phyloP scores from a whole-genome alignment of 768 basidiomycete genomes.

The Kwoniella shandongensis region DNA sequence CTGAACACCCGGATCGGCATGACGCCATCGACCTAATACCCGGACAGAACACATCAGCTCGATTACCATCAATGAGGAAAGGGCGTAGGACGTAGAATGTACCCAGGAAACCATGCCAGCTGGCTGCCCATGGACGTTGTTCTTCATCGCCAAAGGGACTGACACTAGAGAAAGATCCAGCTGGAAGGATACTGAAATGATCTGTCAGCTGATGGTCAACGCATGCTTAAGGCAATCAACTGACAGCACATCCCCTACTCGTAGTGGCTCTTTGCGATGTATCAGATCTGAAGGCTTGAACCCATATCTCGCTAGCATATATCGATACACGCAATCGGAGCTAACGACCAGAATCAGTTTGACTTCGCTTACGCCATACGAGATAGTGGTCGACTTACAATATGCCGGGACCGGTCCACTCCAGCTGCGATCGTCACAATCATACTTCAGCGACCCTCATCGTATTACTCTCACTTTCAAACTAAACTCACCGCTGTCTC shows the following conservation, averaged over 20 bases:
- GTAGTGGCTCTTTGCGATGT: slow-evolving; percentile 31
- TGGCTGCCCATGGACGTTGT: slow-evolving; percentile 42
- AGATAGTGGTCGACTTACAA: slow-evolving; percentile 19
- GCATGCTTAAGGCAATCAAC: slow-evolving; percentile 3
- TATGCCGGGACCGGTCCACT: slow-evolving; percentile 44
- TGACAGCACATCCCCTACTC: slow-evolving; percentile 41
- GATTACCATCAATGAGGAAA: background rate
- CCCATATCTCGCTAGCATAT: slow-evolving; percentile 42
- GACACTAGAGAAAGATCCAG: slow-evolving; percentile 40
- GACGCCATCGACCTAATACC: slow-evolving; percentile 34
- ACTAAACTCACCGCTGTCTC: slow-evolving; percentile 32
- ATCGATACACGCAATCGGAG: slow-evolving; percentile 42
- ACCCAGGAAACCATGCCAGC: slow-evolving; percentile 40
- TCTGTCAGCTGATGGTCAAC: background rate
- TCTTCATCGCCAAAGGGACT: slow-evolving; percentile 33
- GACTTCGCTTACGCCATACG: background rate
- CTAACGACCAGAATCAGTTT: slow-evolving; percentile 3
- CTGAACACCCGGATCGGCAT: slow-evolving; percentile 32
- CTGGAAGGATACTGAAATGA: slow-evolving; percentile 32
- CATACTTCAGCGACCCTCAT: background rate
- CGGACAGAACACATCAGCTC: too few species aligned
- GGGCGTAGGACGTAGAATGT: background rate
- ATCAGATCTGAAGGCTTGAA: slow-evolving; percentile 35
- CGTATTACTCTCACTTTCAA: background rate
- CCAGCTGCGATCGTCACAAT: slow-evolving; percentile 14